phyloP scores from a whole-genome alignment of 2,329 filamentous ascomycete genomes.

The Penicillium sp. region DNA sequence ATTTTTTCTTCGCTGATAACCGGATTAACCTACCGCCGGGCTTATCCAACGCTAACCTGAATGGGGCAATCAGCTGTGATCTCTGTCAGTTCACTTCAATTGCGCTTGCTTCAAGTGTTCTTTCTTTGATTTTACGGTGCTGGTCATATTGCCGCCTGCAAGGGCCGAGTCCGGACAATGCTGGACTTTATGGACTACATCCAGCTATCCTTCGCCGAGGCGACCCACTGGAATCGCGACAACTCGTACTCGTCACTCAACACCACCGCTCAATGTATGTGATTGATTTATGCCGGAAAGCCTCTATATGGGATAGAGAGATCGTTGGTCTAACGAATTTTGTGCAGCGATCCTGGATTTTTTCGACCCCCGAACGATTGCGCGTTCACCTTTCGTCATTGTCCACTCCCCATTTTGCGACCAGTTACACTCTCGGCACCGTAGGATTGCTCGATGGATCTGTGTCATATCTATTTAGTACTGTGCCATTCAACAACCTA shows the following conservation, averaged over 20 bases:
- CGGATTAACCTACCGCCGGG: conserved; percentile 39
- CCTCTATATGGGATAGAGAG: background rate
- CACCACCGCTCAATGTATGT: conserved; percentile 72
- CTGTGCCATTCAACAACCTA: conserved; percentile 67
- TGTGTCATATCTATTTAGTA: conserved; percentile 95
- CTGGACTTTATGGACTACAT: conserved; percentile 98
- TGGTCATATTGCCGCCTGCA: conserved; percentile 1
- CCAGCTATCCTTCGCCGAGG: conserved; percentile 83
- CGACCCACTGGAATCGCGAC: conserved; percentile 84
- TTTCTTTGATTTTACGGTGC: background rate
- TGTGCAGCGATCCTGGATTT: conserved; percentile 79
- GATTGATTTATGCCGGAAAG: background rate
- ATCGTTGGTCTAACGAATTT: background rate
- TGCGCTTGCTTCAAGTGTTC: background rate
- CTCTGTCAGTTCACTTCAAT: background rate
- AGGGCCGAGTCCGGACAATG: conserved; percentile 55
- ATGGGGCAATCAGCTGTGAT: conserved; percentile 35
- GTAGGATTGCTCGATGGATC: conserved; percentile 92
- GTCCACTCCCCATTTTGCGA: conserved; percentile 88
- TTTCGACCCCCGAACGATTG: conserved; percentile 79
- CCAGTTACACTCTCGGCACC: conserved; percentile 86
- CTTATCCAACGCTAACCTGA: conserved; percentile 40
- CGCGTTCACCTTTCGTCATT: conserved; percentile 87
- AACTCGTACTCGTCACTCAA: conserved; percentile 89
- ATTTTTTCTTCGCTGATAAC: conserved; percentile 42